Evolutionary conservation across 1,139 yeast species (phyloP).

Genomic region (Zygoascus hellenicus): DNA sequence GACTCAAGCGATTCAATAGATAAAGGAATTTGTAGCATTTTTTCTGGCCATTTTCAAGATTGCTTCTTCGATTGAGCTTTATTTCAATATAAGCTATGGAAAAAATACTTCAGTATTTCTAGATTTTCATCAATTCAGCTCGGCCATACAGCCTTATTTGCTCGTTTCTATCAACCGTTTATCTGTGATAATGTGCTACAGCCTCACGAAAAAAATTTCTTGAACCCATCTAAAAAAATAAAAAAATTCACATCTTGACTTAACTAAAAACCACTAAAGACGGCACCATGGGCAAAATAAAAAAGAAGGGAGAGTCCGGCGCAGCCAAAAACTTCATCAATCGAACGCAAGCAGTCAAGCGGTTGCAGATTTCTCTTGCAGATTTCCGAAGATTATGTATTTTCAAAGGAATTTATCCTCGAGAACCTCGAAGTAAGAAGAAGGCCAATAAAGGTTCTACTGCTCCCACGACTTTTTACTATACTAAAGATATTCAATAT

Average conservation of each 20-base stretch:
- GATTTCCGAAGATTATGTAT: slow-evolving; percentile 97
- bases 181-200: neutral
- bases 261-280: neutral
- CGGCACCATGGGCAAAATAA: slow-evolving; percentile 25
- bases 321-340: slow-evolving; percentile 91
- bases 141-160: too few species aligned
- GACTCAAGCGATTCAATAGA: too few species aligned
- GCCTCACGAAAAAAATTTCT: slow-evolving; percentile 5
- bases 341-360: slow-evolving; percentile 91
- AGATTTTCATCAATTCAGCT: too few species aligned
- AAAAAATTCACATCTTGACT: slow-evolving; percentile 8
- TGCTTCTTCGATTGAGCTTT: too few species aligned
- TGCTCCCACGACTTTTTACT: slow-evolving; percentile 92
- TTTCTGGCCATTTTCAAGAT: too few species aligned
- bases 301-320: slow-evolving; percentile 81
- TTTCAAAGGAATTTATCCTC: slow-evolving; percentile 84
- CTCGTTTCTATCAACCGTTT: too few species aligned
- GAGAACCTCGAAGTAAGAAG: slow-evolving; percentile 94
- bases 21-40: too few species aligned
- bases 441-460: slow-evolving; percentile 97
- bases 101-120: too few species aligned
- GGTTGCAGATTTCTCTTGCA: slow-evolving; percentile 89
- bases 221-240: slow-evolving; percentile 1
- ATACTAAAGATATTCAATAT: slow-evolving; percentile 89
- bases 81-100: too few species aligned